These are phyloP conservation scores for Kazachstania psychrophila DNA, from an alignment of 805 yeast species.

Conservation along the genomic window DNA sequence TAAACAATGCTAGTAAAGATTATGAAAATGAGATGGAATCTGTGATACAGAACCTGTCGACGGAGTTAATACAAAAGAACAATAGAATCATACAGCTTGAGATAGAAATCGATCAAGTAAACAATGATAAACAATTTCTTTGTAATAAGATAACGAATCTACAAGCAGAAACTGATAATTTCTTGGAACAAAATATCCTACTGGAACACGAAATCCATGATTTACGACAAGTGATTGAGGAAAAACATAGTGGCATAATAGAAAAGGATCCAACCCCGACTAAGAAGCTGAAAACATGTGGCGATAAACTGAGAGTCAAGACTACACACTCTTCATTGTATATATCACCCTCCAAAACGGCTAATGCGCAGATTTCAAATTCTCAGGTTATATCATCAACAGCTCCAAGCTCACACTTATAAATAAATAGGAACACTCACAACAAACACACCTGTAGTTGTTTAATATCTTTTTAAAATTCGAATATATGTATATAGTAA, in stretches of 20 bases:
- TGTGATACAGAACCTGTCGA: too few relatives aligned
- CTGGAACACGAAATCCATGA: conserved; percentile 16
- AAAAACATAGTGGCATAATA: too few relatives aligned
- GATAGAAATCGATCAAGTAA: conserved; percentile 15
- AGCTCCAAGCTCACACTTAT: too few relatives aligned
- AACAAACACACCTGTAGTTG: too few relatives aligned
- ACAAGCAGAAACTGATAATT: conserved; percentile 11
- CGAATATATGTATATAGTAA: too few relatives aligned
- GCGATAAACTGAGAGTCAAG: too few relatives aligned
- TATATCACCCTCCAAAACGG: too few relatives aligned
- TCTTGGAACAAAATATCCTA: conserved; percentile 15
- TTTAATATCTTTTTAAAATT: too few relatives aligned
- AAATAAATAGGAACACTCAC: too few relatives aligned
- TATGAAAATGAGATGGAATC: conserved; percentile 18
- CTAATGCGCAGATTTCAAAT: too few relatives aligned
- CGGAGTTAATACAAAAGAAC: not conserved
- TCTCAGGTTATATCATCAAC: too few relatives aligned
- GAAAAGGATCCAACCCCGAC: not conserved
- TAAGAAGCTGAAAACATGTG: conserved; percentile 1
- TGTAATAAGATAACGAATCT: conserved; percentile 5
- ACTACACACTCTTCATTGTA: too few relatives aligned
- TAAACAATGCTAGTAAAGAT: conserved; percentile 14
- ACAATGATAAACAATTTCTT: conserved; percentile 11
- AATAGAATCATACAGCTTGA: conserved; percentile 10
- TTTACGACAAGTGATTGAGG: conserved; percentile 2